Conservation (phyloP, 1,284 basidiomycete species). For the Chondrostereum purpureum region DNA sequence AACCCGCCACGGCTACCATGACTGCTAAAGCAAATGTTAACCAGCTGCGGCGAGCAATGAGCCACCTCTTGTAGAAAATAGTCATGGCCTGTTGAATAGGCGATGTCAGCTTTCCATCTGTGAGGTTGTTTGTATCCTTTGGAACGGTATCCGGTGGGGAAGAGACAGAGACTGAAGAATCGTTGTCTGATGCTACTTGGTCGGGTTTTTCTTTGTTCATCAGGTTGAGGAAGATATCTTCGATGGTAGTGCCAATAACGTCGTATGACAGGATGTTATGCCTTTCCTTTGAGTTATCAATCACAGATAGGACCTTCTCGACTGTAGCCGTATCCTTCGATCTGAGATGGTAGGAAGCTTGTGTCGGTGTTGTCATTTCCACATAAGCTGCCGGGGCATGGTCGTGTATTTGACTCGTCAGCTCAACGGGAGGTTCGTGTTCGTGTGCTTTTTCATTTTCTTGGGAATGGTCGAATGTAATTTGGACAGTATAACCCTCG, state of each 20-base stretch:
- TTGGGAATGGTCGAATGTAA: slow-evolving; percentile 32
- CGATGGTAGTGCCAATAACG: slow-evolving; percentile 67
- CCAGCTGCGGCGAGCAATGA: slow-evolving; percentile 65
- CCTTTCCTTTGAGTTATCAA: slow-evolving; percentile 38
- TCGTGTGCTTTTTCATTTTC: slow-evolving; percentile 9
- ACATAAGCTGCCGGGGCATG: slow-evolving; percentile 42
- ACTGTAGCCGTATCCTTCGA: slow-evolving; percentile 50
- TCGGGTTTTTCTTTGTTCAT: slow-evolving; percentile 35
- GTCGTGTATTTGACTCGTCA: slow-evolving; percentile 37
- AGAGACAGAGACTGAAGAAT: slow-evolving; percentile 3
- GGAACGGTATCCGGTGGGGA: slow-evolving; percentile 5
- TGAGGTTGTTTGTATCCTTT: slow-evolving; percentile 28
- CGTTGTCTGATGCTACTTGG: slow-evolving; percentile 1
- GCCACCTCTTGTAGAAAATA: slow-evolving; percentile 66
- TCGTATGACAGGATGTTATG: slow-evolving; percentile 51
- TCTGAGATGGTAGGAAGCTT: slow-evolving; percentile 47
- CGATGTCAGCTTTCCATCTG: slow-evolving; percentile 43
- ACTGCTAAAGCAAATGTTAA: slow-evolving; percentile 57
- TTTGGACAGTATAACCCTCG: slow-evolving; percentile 61
- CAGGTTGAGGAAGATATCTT: slow-evolving; percentile 73
- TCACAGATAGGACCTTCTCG: slow-evolving; percentile 45
- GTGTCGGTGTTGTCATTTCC: slow-evolving; percentile 31
- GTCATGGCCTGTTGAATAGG: slow-evolving; percentile 57
- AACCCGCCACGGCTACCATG: slow-evolving; percentile 55
- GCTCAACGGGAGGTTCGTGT: slow-evolving; percentile 20